These are phyloP conservation scores for Clathrus columnatus DNA, from an alignment of 768 basidiomycete species.

Conservation along the genomic window DNA sequence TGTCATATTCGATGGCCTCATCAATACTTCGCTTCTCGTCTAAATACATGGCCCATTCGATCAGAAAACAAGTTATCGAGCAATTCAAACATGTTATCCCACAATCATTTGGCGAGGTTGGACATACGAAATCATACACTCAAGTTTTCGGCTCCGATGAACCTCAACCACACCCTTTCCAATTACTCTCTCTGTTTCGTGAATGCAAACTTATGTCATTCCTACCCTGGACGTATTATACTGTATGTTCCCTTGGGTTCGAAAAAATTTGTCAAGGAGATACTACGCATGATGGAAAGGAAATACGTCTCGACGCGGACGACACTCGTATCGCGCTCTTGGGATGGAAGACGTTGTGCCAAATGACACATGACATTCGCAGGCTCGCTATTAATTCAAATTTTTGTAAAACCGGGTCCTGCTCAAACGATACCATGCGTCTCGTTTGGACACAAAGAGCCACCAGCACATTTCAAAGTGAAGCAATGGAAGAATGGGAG, in stretches of 20 bases:
- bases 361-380: background rate
- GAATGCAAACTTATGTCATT: background rate
- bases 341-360: background rate
- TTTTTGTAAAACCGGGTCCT: background rate
- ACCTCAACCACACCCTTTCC: slow-evolving; percentile 2
- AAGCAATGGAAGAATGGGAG: background rate
- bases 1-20: background rate
- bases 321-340: background rate
- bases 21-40: background rate
- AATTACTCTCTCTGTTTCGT: slow-evolving; percentile 1
- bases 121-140: background rate
- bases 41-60: background rate
- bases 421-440: background rate
- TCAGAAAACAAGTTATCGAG: background rate
- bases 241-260: background rate
- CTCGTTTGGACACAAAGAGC: background rate
- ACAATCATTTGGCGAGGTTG: background rate
- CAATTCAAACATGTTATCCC: slow-evolving; percentile 2
- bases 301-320: background rate
- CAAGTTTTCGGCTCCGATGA: background rate
- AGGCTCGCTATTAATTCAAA: background rate
- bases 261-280: background rate
- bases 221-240: slow-evolving; percentile 3
- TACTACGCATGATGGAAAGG: background rate
- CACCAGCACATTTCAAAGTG: background rate